These are phyloP conservation scores for Ceratobasidium sp. DNA, from an alignment of 1,284 basidiomycete species.

Conservation along the genomic window DNA sequence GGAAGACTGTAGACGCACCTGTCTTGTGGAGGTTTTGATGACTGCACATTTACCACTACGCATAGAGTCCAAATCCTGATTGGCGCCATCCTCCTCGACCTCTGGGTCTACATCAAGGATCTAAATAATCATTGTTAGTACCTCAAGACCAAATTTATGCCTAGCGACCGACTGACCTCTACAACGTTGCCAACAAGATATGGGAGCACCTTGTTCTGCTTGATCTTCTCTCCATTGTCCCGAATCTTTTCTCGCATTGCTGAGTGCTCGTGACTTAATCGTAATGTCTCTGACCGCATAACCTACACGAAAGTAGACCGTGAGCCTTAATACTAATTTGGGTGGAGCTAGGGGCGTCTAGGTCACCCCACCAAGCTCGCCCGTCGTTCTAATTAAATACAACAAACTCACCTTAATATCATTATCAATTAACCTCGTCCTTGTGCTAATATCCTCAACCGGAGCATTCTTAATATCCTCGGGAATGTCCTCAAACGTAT, in stretches of 20 bases:
- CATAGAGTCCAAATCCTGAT: conserved; percentile 93
- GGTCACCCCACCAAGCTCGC: not conserved
- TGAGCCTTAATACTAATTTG: not conserved
- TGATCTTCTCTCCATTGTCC: conserved; percentile 98
- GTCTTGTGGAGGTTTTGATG: conserved; percentile 98
- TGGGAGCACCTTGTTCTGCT: conserved; percentile 99
- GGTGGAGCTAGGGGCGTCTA: not conserved
- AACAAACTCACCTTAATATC: conserved; percentile 82
- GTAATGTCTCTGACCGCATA: conserved; percentile 93
- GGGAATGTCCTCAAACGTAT: conserved; percentile 86
- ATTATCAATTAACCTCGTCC: conserved; percentile 92
- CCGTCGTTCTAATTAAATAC: conserved; percentile 3
- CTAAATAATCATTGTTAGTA: conserved; percentile 60
- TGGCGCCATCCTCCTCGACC: conserved; percentile 92
- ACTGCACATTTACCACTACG: conserved; percentile 98
- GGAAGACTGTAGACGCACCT: conserved; percentile 58
- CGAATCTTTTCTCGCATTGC: conserved; percentile 99
- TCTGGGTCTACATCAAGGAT: conserved; percentile 96
- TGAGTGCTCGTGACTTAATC: conserved; percentile 93
- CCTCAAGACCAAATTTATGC: not conserved
- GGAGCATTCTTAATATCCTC: conserved; percentile 79
- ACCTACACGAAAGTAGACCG: conserved; percentile 66
- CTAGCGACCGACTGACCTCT: conserved; percentile 70
- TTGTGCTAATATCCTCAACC: conserved; percentile 87
- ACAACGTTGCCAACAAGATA: conserved; percentile 99